Evolutionary conservation across 305 asterid genomes (phyloP).

Genomic region (Striga hermonthica): DNA sequence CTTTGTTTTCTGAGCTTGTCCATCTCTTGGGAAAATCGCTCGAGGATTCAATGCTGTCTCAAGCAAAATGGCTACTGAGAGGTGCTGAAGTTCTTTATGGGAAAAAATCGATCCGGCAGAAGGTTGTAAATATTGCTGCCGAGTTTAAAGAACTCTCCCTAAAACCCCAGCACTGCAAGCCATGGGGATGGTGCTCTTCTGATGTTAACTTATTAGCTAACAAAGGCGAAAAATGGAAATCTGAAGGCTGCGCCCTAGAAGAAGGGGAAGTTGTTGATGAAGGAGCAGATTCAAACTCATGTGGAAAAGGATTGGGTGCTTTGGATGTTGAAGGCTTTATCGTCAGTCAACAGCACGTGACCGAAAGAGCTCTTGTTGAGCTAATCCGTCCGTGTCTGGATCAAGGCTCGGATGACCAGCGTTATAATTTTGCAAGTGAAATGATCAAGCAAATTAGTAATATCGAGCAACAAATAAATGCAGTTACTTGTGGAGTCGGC

Average conservation of each 20-base stretch:
- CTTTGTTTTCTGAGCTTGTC: constrained; percentile 87
- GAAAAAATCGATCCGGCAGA: constrained; percentile 87
- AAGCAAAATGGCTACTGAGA: constrained; percentile 92
- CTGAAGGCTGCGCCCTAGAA: constrained; percentile 69
- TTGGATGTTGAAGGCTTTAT: constrained; percentile 57
- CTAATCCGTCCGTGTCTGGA: constrained; percentile 89
- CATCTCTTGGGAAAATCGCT: constrained; percentile 89
- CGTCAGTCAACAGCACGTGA: constrained; percentile 70
- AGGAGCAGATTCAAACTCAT: constrained; percentile 48
- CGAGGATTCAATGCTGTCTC: constrained; percentile 88
- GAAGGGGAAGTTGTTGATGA: constrained; percentile 97
- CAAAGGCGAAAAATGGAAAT: constrained; percentile 59
- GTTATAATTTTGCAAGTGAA: constrained; percentile 79
- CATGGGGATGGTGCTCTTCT: constrained; percentile 93
- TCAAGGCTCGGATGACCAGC: constrained; percentile 83
- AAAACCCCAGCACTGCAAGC: constrained; percentile 75
- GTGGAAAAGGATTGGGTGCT: constrained; percentile 54
- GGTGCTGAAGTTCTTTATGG: constrained; percentile 93
- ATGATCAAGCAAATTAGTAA: constrained; percentile 88
- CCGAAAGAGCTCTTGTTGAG: constrained; percentile 87
- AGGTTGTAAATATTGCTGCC: constrained; percentile 77
- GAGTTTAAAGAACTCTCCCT: constrained; percentile 68
- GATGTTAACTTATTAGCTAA: constrained; percentile 38
- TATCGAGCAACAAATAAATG: constrained; percentile 90
- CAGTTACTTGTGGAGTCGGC: constrained; percentile 73